Conservation (phyloP, 805 yeast species). For the Tetrapisispora fleetii region DNA sequence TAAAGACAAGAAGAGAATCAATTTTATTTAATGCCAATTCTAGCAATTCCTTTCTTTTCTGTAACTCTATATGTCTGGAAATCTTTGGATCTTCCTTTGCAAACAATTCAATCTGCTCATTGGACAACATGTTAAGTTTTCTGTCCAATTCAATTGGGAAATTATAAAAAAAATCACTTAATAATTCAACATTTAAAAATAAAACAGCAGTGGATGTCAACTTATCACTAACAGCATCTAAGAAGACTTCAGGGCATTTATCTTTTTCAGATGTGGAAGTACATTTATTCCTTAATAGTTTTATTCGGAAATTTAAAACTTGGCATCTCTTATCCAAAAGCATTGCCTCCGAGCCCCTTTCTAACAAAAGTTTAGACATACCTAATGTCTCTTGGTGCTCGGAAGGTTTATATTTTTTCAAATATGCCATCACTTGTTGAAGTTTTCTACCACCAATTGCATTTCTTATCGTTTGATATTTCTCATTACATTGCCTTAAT, state of each 20-base stretch:
- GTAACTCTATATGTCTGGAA: slow-evolving; percentile 83
- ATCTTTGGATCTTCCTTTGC: slow-evolving; percentile 94
- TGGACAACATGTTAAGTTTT: slow-evolving; percentile 50
- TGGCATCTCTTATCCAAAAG: slow-evolving; percentile 67
- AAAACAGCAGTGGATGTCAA: slow-evolving; percentile 87
- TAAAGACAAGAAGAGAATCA: slow-evolving; percentile 42
- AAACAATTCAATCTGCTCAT: slow-evolving; percentile 74
- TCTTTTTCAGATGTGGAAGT: slow-evolving; percentile 69
- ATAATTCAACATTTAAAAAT: slow-evolving; percentile 83
- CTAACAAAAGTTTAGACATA: slow-evolving; percentile 64
- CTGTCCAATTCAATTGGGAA: slow-evolving; percentile 90
- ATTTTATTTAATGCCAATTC: slow-evolving; percentile 78
- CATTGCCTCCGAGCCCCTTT: slow-evolving; percentile 74
- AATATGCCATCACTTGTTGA: slow-evolving; percentile 68
- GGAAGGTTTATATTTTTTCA: slow-evolving; percentile 30
- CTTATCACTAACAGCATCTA: slow-evolving; percentile 87
- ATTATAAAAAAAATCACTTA: slow-evolving; percentile 91
- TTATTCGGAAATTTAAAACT: slow-evolving; percentile 63
- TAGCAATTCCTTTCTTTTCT: slow-evolving; percentile 81
- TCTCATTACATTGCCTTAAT: slow-evolving; percentile 64
- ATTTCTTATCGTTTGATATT: slow-evolving; percentile 48
- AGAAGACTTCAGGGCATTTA: slow-evolving; percentile 88
- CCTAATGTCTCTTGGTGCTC: slow-evolving; percentile 66
- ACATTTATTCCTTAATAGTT: slow-evolving; percentile 67
- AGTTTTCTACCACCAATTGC: slow-evolving; percentile 79